A percentile compares a stretch with the other conserved stretches of the same genome.
These are phyloP conservation scores for Zanthoxylum bungeanum DNA, from an alignment of 345 rosid genomes.

Conservation along the genomic window DNA sequence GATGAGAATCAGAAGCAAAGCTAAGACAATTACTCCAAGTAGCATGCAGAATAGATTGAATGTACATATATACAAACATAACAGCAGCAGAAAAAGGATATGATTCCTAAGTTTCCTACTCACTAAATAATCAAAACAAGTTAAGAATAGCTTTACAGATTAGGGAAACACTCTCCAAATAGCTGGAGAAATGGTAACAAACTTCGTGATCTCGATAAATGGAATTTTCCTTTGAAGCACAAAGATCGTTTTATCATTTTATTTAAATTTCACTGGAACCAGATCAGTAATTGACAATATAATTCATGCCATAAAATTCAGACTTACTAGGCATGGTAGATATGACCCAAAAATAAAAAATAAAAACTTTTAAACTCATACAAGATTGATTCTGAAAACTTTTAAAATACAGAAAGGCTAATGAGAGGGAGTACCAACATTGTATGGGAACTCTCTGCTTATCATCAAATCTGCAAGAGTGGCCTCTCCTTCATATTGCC, in stretches of 20 bases:
- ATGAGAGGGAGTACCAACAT: constrained; percentile 52
- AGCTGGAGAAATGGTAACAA: neutral
- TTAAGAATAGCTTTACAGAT: neutral
- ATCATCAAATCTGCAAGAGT: constrained; percentile 78
- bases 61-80: neutral
- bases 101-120: neutral
- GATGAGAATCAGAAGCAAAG: neutral
- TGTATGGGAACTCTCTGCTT: constrained; percentile 91
- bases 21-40: neutral
- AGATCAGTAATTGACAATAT: neutral
- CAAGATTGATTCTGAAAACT: neutral
- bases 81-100: neutral
- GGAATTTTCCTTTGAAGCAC: neutral
- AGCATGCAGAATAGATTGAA: neutral
- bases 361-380: neutral
- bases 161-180: neutral
- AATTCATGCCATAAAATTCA: neutral
- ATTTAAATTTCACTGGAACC: neutral
- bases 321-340: neutral
- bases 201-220: neutral
- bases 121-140: neutral
- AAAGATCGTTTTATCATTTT: constrained; percentile 3
- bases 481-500: constrained; percentile 84
- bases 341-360: neutral
- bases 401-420: neutral